Conservation (phyloP, 1,284 basidiomycete species). For the Volvariella volvacea region DNA sequence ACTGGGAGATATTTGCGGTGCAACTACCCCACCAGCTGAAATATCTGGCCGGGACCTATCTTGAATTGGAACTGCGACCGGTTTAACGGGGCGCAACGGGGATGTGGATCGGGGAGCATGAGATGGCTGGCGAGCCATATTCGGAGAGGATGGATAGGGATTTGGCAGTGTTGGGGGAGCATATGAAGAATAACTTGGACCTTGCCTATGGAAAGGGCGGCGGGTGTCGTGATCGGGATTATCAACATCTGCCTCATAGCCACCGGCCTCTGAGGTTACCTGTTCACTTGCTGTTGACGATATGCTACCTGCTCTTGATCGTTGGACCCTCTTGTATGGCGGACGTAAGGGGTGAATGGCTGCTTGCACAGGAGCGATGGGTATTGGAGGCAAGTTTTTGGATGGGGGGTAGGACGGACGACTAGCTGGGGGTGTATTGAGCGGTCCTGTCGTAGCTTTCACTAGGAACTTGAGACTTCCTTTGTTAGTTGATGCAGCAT, state of each 20-base stretch:
- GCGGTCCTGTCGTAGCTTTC: constrained; percentile 52
- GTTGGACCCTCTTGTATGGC: constrained; percentile 32
- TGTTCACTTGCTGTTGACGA: constrained; percentile 61
- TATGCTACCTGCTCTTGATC: constrained; percentile 59
- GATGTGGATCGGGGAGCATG: constrained; percentile 23
- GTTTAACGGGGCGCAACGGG: constrained; percentile 20
- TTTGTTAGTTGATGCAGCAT: constrained; percentile 60
- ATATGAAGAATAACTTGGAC: constrained; percentile 12
- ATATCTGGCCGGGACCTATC: neutral
- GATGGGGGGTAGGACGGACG: constrained; percentile 27
- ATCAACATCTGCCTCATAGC: constrained; percentile 69
- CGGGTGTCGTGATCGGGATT: constrained; percentile 44
- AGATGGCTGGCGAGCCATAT: constrained; percentile 18
- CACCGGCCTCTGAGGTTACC: constrained; percentile 40
- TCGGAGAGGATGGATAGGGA: constrained; percentile 19
- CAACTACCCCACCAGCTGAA: neutral
- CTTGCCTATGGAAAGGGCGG: constrained; percentile 23
- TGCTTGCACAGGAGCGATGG: constrained; percentile 33
- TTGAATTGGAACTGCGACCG: constrained; percentile 15
- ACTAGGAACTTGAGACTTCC: constrained; percentile 81
- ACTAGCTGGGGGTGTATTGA: constrained; percentile 40
- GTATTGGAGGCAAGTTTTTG: constrained; percentile 46
- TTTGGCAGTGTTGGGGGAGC: constrained; percentile 11
- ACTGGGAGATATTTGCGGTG: constrained; percentile 41
- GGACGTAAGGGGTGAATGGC: constrained; percentile 39